phyloP scores from a whole-genome alignment of 2,329 filamentous ascomycete genomes.

The Colletotrichum acutatum region DNA sequence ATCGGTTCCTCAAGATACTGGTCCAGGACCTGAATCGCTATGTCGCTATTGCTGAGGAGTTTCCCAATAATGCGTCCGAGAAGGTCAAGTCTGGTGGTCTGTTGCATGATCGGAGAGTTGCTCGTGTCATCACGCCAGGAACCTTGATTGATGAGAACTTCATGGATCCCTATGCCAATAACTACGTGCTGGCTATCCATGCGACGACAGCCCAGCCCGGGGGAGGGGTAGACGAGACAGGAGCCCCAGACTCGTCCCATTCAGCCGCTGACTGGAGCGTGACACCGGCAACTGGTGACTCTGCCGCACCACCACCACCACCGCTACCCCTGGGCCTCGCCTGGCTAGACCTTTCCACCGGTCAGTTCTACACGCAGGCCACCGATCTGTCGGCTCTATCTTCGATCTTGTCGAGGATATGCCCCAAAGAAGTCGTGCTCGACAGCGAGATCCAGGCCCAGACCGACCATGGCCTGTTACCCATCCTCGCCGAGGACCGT shows the following conservation, averaged over 20 bases:
- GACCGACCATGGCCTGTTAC: conserved; percentile 70
- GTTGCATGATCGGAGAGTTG: conserved; percentile 85
- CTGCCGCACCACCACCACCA: conserved; percentile 24
- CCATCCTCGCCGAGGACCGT: conserved; percentile 78
- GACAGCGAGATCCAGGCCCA: conserved; percentile 70
- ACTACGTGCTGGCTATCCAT: conserved; percentile 88
- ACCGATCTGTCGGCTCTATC: conserved; percentile 77
- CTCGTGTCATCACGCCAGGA: conserved; percentile 90
- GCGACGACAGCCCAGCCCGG: conserved; percentile 43
- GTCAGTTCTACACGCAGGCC: conserved; percentile 88
- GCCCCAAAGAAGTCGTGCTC: conserved; percentile 86
- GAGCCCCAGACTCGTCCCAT: conserved; percentile 9
- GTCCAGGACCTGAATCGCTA: conserved; percentile 92
- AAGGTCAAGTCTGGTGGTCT: conserved; percentile 81
- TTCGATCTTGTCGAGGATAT: conserved; percentile 85
- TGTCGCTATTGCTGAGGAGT: conserved; percentile 95
- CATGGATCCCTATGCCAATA: conserved; percentile 93
- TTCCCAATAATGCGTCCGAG: conserved; percentile 76
- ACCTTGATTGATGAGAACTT: conserved; percentile 98
- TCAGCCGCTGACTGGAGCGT: conserved; percentile 21
- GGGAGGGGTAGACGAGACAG: background rate
- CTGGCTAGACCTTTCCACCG: conserved; percentile 95
- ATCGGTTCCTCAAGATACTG: conserved; percentile 90
- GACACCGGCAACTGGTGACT: conserved; percentile 16
- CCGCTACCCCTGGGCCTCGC: conserved; percentile 75